Conservation (phyloP, 2,329 filamentous ascomycete genomes). For the Aspergillus fructus region DNA sequence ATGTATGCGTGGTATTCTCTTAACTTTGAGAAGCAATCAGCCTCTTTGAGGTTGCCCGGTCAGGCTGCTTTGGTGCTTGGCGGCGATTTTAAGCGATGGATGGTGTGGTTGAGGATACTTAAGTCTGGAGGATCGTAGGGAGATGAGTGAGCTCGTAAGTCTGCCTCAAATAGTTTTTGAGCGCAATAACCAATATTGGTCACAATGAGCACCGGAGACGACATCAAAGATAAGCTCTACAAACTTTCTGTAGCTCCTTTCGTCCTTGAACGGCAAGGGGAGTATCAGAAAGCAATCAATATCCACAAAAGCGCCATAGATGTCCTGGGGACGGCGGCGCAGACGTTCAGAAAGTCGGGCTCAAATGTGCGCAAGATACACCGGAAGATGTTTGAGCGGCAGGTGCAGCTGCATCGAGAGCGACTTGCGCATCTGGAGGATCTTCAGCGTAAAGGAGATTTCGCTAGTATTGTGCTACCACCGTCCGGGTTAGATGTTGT, state of each 20-base stretch:
- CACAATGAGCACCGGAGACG: not conserved
- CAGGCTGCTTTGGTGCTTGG: not conserved
- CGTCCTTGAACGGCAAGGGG: conserved; percentile 13
- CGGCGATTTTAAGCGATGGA: not conserved
- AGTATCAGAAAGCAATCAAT: conserved; percentile 16
- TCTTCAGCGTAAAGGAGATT: conserved; percentile 12
- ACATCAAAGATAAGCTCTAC: not conserved
- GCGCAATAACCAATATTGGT: not conserved
- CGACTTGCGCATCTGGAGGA: conserved; percentile 14
- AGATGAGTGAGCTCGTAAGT: too few species aligned
- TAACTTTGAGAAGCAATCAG: not conserved
- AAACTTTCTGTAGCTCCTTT: not conserved
- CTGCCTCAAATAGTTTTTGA: too few species aligned
- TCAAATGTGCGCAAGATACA: conserved; percentile 12
- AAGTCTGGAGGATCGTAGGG: not conserved
- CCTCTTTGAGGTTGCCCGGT: not conserved
- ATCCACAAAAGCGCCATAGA: conserved; percentile 12
- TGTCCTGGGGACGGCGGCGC: not conserved
- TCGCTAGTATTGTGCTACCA: conserved; percentile 12
- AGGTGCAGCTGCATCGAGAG: conserved; percentile 16
- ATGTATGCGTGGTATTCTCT: not conserved
- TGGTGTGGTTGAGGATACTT: not conserved
- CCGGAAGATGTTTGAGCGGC: conserved; percentile 21
- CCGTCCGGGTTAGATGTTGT: conserved; percentile 14
- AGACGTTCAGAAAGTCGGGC: conserved; percentile 15